Conservation (phyloP, 2,329 filamentous ascomycete genomes). For the Colletotrichum tofieldiae region DNA sequence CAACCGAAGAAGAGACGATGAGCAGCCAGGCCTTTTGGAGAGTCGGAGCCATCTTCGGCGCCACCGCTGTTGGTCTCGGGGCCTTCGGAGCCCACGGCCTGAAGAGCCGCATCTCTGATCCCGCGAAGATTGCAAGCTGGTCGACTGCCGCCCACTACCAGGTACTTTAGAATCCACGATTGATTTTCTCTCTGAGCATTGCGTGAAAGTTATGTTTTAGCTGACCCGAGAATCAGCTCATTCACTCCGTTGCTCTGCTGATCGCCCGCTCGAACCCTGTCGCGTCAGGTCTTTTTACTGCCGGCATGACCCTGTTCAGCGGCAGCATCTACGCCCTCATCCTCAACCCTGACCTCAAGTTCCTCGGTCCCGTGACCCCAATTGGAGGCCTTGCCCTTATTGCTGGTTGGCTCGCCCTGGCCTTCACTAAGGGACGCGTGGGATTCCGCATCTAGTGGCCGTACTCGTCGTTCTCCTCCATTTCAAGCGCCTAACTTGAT, state of each 20-base stretch:
- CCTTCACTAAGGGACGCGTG: slow-evolving; percentile 43
- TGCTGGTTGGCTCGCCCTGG: slow-evolving; percentile 71
- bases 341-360: slow-evolving; percentile 74
- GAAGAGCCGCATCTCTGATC: slow-evolving; percentile 73
- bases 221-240: slow-evolving; percentile 61
- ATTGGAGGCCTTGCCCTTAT: slow-evolving; percentile 76
- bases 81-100: slow-evolving; percentile 80
- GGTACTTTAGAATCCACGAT: slow-evolving; percentile 54
- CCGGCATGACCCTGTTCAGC: slow-evolving; percentile 78
- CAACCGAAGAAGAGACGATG: slow-evolving; percentile 27
- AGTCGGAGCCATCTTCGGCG: slow-evolving; percentile 75
- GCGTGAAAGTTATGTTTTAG: background rate
- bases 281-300: slow-evolving; percentile 72
- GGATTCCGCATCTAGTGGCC: slow-evolving; percentile 11
- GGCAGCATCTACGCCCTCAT: slow-evolving; percentile 77
- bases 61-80: slow-evolving; percentile 72
- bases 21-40: slow-evolving; percentile 67
- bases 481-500: background rate
- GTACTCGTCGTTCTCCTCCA: no score
- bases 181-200: background rate
- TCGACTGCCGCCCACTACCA: slow-evolving; percentile 78
- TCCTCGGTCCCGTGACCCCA: slow-evolving; percentile 76
- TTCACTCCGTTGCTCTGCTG: slow-evolving; percentile 74
- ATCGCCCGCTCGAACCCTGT: slow-evolving; percentile 71
- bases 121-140: slow-evolving; percentile 72